These are phyloP conservation scores for Candida michaelii DNA, from an alignment of 805 yeast genomes.

Conservation along the genomic window DNA sequence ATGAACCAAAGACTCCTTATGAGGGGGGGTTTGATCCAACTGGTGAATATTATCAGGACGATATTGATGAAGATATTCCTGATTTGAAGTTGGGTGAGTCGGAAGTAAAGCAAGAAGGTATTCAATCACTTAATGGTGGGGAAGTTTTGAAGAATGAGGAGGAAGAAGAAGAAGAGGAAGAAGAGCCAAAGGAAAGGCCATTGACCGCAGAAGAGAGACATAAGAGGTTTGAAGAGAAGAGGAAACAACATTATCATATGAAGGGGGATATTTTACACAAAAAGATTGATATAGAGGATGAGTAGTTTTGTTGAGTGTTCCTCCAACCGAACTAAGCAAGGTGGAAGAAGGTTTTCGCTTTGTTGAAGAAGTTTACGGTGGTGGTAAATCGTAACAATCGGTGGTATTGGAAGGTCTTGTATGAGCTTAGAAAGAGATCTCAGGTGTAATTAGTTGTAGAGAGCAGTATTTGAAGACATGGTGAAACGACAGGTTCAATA, in stretches of 20 bases:
- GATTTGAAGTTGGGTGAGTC: conserved; percentile 60
- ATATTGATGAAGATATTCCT: conserved; percentile 52
- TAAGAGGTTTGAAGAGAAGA: conserved; percentile 67
- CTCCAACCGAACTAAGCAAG: too few relatives aligned
- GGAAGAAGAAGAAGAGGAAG: conserved; percentile 31
- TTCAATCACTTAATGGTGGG: conserved; percentile 41
- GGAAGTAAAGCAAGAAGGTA: conserved; percentile 38
- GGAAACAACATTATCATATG: conserved; percentile 76
- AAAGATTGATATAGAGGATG: conserved; percentile 26
- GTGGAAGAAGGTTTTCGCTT: too few relatives aligned
- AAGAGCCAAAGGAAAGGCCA: conserved; percentile 37
- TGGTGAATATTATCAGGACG: conserved; percentile 75
- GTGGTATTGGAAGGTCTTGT: too few relatives aligned
- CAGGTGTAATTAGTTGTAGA: too few relatives aligned
- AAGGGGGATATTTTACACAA: conserved; percentile 49
- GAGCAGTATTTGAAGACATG: too few relatives aligned
- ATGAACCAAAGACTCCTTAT: conserved; percentile 94
- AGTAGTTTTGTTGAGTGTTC: too few relatives aligned
- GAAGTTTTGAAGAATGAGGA: conserved; percentile 31
- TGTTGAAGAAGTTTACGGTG: too few relatives aligned
- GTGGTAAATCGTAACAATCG: too few relatives aligned
- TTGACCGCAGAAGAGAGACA: conserved; percentile 61
- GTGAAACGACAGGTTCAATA: too few relatives aligned
- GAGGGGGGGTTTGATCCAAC: conserved; percentile 84
- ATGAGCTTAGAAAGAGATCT: too few relatives aligned